Conservation (phyloP, 176 grass and related monocot species). For the Paspalum vaginatum region DNA sequence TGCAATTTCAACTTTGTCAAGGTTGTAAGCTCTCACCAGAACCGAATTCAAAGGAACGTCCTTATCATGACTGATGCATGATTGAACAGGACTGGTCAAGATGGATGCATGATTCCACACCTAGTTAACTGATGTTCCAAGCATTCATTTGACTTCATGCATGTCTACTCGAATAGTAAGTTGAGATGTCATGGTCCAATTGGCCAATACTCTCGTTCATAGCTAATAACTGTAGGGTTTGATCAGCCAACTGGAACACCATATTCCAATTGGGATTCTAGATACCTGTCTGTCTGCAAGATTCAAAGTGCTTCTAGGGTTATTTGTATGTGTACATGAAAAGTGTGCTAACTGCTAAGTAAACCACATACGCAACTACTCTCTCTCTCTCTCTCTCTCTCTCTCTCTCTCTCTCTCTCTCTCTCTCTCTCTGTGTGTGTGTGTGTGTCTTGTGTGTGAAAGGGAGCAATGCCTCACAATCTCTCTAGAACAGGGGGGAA, state of each 20-base stretch:
- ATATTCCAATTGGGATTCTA: not conserved
- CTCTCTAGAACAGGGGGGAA: not conserved
- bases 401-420: not conserved
- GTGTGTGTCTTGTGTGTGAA: too few species aligned
- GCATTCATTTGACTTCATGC: not conserved
- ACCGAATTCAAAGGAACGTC: not conserved
- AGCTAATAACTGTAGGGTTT: not conserved
- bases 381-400: not conserved
- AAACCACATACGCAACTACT: not conserved
- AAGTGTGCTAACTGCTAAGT: not conserved
- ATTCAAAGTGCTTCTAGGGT: not conserved
- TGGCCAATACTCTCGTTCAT: not conserved
- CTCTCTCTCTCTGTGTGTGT: too few species aligned
- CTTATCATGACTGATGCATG: not conserved
- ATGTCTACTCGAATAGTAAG: not conserved
- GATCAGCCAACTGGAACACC: not conserved
- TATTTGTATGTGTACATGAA: not conserved
- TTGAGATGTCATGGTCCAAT: not conserved
- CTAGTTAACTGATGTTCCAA: conserved; percentile 31
- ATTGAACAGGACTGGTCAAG: not conserved
- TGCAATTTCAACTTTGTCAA: not conserved
- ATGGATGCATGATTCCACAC: conserved; percentile 14
- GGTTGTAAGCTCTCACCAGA: not conserved
- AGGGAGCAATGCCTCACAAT: not conserved
- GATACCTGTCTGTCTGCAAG: not conserved